phyloP scores from a whole-genome alignment of 2,329 filamentous ascomycete genomes.

The Fusarium solani-melongenae region DNA sequence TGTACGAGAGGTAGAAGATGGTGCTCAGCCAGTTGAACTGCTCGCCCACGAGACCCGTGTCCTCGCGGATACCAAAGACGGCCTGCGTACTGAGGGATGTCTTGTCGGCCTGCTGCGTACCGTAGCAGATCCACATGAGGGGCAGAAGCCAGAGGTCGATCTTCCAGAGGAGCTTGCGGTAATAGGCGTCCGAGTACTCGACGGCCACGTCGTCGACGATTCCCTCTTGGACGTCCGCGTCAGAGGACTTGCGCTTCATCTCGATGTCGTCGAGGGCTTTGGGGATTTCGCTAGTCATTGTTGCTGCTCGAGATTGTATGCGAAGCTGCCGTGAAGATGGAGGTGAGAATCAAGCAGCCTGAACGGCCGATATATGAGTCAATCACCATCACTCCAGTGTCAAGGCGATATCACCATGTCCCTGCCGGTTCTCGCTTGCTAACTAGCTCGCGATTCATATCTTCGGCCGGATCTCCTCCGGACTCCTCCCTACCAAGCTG shows the following conservation, averaged over 20 bases:
- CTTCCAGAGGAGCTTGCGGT: slow-evolving; percentile 44
- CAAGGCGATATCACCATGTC: neutral
- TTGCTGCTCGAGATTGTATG: neutral
- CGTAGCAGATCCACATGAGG: slow-evolving; percentile 47
- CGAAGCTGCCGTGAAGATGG: neutral
- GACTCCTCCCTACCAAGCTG: neutral
- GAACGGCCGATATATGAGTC: neutral
- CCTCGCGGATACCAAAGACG: slow-evolving; percentile 45
- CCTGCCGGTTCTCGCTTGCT: neutral
- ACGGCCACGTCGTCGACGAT: neutral
- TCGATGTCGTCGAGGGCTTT: neutral
- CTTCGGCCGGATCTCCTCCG: neutral
- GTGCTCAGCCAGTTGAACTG: slow-evolving; percentile 47
- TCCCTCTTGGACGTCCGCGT: neutral
- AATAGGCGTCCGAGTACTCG: slow-evolving; percentile 40
- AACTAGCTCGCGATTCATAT: neutral
- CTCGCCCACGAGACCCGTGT: slow-evolving; percentile 43
- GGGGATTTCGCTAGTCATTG: neutral
- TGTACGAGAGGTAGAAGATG: slow-evolving; percentile 45
- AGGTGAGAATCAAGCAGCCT: neutral
- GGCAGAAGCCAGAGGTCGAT: slow-evolving; percentile 46
- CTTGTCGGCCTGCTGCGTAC: slow-evolving; percentile 47
- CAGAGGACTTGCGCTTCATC: neutral
- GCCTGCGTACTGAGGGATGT: slow-evolving; percentile 44
- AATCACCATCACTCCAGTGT: neutral